Conservation (phyloP, 768 basidiomycete genomes). For the Rickenella mellea region DNA sequence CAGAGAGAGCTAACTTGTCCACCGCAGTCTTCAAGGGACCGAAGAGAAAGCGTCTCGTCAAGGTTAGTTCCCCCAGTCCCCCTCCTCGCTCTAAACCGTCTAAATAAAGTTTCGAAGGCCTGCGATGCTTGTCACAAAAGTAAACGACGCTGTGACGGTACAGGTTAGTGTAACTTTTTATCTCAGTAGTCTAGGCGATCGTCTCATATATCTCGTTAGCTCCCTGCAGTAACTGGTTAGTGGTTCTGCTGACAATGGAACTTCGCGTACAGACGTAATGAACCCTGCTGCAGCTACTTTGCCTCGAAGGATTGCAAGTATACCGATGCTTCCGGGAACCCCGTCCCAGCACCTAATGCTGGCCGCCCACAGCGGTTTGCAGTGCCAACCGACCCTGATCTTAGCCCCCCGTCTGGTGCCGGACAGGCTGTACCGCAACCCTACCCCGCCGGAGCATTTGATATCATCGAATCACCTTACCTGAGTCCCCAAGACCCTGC, state of each 20-base stretch:
- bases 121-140: constrained; percentile 82
- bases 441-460: neutral
- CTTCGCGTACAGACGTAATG: neutral
- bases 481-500: neutral
- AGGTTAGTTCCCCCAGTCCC: constrained; percentile 23
- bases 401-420: neutral
- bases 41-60: constrained; percentile 46
- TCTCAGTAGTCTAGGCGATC: no score
- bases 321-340: constrained; percentile 68
- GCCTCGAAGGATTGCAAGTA: constrained; percentile 77
- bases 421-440: neutral
- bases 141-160: constrained; percentile 78
- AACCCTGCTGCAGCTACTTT: constrained; percentile 45
- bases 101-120: constrained; percentile 25
- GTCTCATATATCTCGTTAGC: constrained; percentile 40
- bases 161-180: constrained; percentile 49
- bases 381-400: neutral
- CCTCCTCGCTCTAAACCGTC: neutral
- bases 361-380: neutral
- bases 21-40: constrained; percentile 40
- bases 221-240: constrained; percentile 75
- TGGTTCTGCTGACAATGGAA: constrained; percentile 2
- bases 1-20: neutral
- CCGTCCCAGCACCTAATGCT: constrained; percentile 54
- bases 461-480: neutral